These are phyloP conservation scores for Testicularia cyperi DNA, from an alignment of 1,284 basidiomycete species.

Conservation along the genomic window DNA sequence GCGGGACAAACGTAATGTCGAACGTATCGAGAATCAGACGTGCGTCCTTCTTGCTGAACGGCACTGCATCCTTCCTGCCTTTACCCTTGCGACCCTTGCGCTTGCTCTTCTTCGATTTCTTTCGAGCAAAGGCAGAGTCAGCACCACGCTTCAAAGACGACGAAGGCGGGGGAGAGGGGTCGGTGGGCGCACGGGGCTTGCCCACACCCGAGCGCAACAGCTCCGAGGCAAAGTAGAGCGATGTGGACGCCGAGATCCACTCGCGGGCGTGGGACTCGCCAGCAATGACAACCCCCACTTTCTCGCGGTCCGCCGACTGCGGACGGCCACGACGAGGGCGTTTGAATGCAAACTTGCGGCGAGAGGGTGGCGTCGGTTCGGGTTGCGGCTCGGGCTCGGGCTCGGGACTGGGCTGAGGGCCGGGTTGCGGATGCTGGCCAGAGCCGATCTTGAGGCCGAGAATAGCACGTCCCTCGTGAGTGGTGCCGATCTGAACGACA, in stretches of 20 bases:
- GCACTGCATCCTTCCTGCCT: not conserved
- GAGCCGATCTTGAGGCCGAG: conserved; percentile 12
- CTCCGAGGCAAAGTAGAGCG: conserved; percentile 67
- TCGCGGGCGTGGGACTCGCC: conserved; percentile 30
- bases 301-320: not conserved
- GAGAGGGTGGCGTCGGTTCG: conserved; percentile 4
- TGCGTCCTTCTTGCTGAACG: conserved; percentile 12
- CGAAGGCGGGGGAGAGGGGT: not conserved
- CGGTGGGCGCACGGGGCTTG: not conserved
- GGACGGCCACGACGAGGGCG: too few species aligned
- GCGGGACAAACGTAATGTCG: conserved; percentile 75
- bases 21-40: conserved; percentile 66
- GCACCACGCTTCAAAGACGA: too few species aligned
- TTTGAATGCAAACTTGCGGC: conserved; percentile 1
- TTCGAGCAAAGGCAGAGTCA: not conserved
- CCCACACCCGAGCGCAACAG: conserved; percentile 12
- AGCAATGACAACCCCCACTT: conserved; percentile 25
- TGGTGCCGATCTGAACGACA: conserved; percentile 16
- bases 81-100: conserved; percentile 7
- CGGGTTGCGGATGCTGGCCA: conserved; percentile 1
- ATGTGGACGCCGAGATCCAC: conserved; percentile 78
- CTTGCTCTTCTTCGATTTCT: not conserved
- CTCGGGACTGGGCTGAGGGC: conserved; percentile 1
- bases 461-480: conserved; percentile 29
- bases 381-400: conserved; percentile 8